Evolutionary conservation across 1,284 basidiomycete genomes (phyloP), one percentile per base, ranked within the genome.

Genomic region (Calocybe gambosa): DNA sequence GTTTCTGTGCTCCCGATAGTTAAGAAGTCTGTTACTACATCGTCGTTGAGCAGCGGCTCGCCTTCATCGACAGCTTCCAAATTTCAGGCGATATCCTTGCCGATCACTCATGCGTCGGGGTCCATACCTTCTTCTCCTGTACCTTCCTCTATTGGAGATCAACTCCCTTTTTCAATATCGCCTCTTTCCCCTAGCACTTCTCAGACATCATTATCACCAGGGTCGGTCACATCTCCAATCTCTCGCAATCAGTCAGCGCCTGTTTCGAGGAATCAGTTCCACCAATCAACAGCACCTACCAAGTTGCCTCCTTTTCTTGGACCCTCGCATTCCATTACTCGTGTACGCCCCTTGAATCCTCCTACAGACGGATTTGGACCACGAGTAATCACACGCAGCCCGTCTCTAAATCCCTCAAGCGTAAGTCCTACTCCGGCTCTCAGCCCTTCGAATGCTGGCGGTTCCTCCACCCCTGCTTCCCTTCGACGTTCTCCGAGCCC

Each of bases 51-150:
- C 25, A 5, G 25, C 6, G 13, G 29, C 12, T 31, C 29, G 12
- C 29, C 29, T 13, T 13, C 42, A 23, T 42, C 44, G 12, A 29
- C 51, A 8, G 41, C 47, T 8, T 35, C 45, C 15, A 46, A 39
- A 15, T 54, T 39, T 43, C 55, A 44, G 26, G 31, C 55, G 8
- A 57, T 63, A 7, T 60, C 62, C 0, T 57, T 58, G 28, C 58
- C 62, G 13, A 20, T 42, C 45, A 51, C 52, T 41, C 53, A 55
- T 39, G 26, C 51, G 7, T 34, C 39, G 18, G 25, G 42, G 5
- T 15, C 36, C 3, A 31, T 39, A 28, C 26, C 46, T n/a, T 15
- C 34, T 36, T 35, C 18, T 33, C 51, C n/a, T 38, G 37, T 23
- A 26, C n/a, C n/a, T n/a, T n/a, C n/a, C n/a, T n/a, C n/a, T n/a